A percentile compares a stretch with the other conserved stretches of the same genome.
phyloP scores from a whole-genome alignment of 768 basidiomycete genomes.

The Rhodotorula graminis region DNA sequence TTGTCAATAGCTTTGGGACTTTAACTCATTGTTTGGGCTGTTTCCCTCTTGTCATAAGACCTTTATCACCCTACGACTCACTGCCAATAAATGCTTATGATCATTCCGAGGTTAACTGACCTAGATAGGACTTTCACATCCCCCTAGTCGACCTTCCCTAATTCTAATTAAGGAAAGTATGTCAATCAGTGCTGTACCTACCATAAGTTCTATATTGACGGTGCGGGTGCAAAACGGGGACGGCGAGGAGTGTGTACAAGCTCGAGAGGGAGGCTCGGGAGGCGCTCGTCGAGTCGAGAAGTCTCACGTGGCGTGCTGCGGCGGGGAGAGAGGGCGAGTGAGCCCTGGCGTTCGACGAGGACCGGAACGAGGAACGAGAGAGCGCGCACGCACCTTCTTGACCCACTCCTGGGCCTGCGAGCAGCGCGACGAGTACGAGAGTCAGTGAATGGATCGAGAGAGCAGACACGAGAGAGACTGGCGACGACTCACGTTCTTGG shows the following conservation, averaged over 20 bases:
- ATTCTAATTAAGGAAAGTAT: background rate
- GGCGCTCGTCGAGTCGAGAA: too few relatives aligned
- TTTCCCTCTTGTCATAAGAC: conserved; percentile 42
- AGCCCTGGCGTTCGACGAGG: too few relatives aligned
- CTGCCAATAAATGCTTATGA: conserved; percentile 37
- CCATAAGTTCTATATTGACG: conserved; percentile 31
- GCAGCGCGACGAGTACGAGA: background rate
- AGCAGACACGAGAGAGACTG: background rate
- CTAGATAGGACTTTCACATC: conserved; percentile 41
- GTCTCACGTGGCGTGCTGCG: too few relatives aligned
- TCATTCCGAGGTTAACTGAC: conserved; percentile 42
- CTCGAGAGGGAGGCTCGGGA: too few relatives aligned
- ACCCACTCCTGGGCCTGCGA: conserved; percentile 39
- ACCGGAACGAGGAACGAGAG: too few relatives aligned
- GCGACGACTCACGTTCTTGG: conserved; percentile 14
- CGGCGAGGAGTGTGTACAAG: background rate
- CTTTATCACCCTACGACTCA: conserved; percentile 41
- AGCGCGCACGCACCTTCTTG: conserved; percentile 26
- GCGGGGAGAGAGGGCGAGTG: too few relatives aligned
- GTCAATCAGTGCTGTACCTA: conserved; percentile 43
- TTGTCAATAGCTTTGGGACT: conserved; percentile 41
- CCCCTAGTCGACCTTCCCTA: conserved; percentile 35
- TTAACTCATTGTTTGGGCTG: conserved; percentile 43
- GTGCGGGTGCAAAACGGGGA: conserved; percentile 23
- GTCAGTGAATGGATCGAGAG: background rate